phyloP scores from a whole-genome alignment of 345 rosid species.

The Theobroma cacao region DNA sequence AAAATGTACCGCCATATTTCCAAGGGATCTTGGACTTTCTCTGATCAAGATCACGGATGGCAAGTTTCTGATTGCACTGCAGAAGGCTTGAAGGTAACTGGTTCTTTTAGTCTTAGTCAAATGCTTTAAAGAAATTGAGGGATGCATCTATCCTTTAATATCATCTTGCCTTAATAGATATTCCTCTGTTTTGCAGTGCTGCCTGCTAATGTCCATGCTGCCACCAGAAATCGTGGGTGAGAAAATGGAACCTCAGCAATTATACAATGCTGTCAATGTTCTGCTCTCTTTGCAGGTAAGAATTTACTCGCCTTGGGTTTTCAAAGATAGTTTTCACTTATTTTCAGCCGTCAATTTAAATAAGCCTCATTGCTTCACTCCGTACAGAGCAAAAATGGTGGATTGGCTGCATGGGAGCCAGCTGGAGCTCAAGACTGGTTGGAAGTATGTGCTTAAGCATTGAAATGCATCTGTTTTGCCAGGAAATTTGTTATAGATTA shows the following conservation, averaged over 20 bases:
- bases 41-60: slow-evolving; percentile 76
- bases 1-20: slow-evolving; percentile 52
- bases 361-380: not conserved
- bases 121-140: not conserved
- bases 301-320: not conserved
- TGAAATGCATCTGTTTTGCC: not conserved
- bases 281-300: slow-evolving; percentile 60
- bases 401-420: slow-evolving; percentile 68
- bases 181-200: slow-evolving; percentile 37
- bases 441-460: slow-evolving; percentile 25
- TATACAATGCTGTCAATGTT: slow-evolving; percentile 57
- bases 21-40: slow-evolving; percentile 68
- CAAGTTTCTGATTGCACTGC: slow-evolving; percentile 66
- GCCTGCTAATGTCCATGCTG: slow-evolving; percentile 64
- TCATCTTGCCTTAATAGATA: not conserved
- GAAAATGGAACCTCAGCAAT: slow-evolving; percentile 44
- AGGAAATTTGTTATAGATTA: not conserved
- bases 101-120: not conserved
- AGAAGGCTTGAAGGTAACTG: slow-evolving; percentile 54
- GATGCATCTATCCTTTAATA: not conserved
- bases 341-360: not conserved
- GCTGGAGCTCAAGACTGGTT: slow-evolving; percentile 50
- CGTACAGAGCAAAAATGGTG: slow-evolving; percentile 62
- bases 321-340: not conserved
- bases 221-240: slow-evolving; percentile 66